Percentiles rank a stretch among this genome's conserved stretches.
phyloP scores from a whole-genome alignment of 306 rosid genomes.

The Cicer bijugum region DNA sequence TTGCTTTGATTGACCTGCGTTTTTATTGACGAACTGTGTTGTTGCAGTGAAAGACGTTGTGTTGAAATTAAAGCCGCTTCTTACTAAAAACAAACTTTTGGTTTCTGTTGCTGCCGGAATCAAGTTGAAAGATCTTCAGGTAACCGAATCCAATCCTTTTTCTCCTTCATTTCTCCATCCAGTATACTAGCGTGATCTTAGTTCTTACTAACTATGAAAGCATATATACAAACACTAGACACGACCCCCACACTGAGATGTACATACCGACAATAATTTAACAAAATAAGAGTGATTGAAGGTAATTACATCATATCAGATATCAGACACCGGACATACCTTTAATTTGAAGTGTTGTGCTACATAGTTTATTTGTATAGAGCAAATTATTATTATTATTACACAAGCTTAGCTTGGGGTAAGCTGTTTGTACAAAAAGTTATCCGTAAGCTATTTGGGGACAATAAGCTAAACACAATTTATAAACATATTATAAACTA shows the following conservation, averaged over 20 bases:
- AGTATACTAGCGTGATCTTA: neutral
- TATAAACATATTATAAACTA: neutral
- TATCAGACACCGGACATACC: too few relatives aligned
- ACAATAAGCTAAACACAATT: neutral
- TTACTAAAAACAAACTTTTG: constrained; percentile 78
- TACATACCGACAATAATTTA: too few relatives aligned
- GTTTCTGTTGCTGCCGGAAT: constrained; percentile 97
- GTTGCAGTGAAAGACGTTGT: constrained; percentile 70
- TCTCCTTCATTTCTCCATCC: neutral
- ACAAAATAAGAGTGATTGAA: too few relatives aligned
- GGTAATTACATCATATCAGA: too few relatives aligned
- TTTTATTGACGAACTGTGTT: constrained; percentile 17
- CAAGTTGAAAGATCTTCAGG: constrained; percentile 94
- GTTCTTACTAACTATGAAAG: too few relatives aligned
- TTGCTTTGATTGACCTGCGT: neutral
- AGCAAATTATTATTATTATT: too few relatives aligned
- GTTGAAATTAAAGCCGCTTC: constrained; percentile 63
- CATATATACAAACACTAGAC: too few relatives aligned
- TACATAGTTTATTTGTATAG: too few relatives aligned
- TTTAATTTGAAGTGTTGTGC: too few relatives aligned
- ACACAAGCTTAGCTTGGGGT: too few relatives aligned
- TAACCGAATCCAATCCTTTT: constrained; percentile 11
- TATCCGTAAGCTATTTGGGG: neutral
- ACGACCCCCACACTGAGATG: too few relatives aligned
- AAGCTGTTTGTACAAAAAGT: too few relatives aligned